Base-by-base conservation (phyloP, 768 basidiomycete species). In the Termitomyces sp. region DNA sequence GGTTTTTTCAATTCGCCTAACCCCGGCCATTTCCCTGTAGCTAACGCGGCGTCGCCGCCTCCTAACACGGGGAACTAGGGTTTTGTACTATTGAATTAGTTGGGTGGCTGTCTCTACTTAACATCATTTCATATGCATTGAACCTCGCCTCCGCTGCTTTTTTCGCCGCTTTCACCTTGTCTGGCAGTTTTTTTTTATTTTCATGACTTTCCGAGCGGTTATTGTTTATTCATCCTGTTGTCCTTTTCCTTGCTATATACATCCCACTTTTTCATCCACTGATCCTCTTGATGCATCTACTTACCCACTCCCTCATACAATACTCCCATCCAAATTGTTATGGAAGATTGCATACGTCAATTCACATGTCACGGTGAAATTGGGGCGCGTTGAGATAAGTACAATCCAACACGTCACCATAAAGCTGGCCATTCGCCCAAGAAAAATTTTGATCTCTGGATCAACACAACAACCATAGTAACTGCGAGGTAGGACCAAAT, bases 31-130 rank as follows among this genome's bases (percentile, higher is more conserved):
- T 86, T 83, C 64, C 66, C 81, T 57, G 56, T 61, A 15, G 75
- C 75, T 61, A 79, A 81, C 52, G 72, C 85, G 46, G 77, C 85
- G 17, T 80, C 85, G n/a, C 78, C 86, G 54, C 72, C 74, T 17
- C 71, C 77, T 50, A 77, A 79, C 65, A 64, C 75, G 36, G 73
- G 75, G 34, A 69, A 73, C 52, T 69, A 69, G 62, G 32, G 32
- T 20, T 43, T 10, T 59, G 15, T 43, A 31, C 66, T 67, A 65
- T 31, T 61, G 51, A 47, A 51, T 59, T 60, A 31, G 32, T 52
- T 53, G 32, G n/a, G 10, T 37, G 20, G 15, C 61, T 40, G n/a
- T n/a, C n/a, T n/a, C 49, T 36, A 54, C 53, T 57, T 64, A 20
- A 52, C 56, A 5, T 32, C 55, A 56, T 43, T 31, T 8, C 42